Percentiles rank a stretch among this genome's conserved stretches.
Evolutionary conservation across 192 early-diverging fungal species (phyloP).

Genomic region (Glomus cerebriforme): DNA sequence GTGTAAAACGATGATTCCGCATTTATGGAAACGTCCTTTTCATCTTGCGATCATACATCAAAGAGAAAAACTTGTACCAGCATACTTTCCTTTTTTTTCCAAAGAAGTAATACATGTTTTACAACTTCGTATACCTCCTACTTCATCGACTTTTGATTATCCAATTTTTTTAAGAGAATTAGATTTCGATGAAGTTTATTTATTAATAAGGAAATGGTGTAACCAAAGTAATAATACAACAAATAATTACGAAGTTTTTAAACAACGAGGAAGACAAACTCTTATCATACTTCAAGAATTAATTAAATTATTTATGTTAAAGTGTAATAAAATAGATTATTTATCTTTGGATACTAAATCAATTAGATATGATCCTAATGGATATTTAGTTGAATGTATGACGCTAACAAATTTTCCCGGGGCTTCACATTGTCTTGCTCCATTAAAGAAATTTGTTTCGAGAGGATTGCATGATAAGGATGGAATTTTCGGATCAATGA

Average conservation of each 20-base stretch:
- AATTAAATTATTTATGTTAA: neutral
- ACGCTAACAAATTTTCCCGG: neutral
- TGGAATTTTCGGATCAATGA: neutral
- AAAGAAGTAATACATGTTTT: neutral
- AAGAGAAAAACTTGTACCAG: neutral
- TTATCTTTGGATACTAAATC: neutral
- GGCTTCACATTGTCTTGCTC: neutral
- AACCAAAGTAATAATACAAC: neutral
- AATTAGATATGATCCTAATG: neutral
- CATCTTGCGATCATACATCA: neutral
- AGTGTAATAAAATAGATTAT: neutral
- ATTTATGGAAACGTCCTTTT: conserved; percentile 4
- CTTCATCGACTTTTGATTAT: neutral
- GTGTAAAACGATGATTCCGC: neutral
- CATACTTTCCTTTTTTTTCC: neutral
- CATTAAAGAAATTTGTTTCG: neutral
- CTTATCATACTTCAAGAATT: neutral
- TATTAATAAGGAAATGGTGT: neutral
- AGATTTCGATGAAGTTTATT: neutral
- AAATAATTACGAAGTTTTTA: neutral
- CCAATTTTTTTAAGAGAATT: neutral
- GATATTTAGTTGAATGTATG: neutral
- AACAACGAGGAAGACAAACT: neutral
- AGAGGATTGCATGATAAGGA: neutral
- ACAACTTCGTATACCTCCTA: neutral